Percentiles rank a stretch among this genome's conserved stretches.
Conservation (phyloP, 305 asterid species). For the Fraxinus angustifolia region DNA sequence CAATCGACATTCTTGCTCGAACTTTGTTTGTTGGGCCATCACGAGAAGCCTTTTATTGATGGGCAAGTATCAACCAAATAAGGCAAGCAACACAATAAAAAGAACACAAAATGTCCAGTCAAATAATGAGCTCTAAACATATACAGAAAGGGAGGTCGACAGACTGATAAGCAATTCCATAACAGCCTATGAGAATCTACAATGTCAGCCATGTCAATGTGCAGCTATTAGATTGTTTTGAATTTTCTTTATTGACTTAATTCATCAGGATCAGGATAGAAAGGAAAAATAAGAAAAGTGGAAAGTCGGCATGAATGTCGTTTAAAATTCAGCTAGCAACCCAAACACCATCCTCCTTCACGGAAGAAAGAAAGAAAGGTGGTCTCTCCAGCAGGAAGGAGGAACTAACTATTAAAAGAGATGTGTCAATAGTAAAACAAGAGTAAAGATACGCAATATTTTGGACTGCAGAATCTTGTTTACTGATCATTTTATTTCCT, state of each 20-base stretch:
- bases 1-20: conserved; percentile 93
- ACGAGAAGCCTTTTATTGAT: conserved; percentile 74
- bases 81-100: conserved; percentile 7
- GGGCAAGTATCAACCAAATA: conserved; percentile 16
- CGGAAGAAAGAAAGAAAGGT: neutral
- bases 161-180: neutral
- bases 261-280: conserved; percentile 12
- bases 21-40: conserved; percentile 97
- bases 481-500: neutral
- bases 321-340: neutral
- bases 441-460: neutral
- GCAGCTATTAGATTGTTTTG: neutral
- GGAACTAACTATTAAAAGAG: conserved; percentile 9
- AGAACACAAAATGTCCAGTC: conserved; percentile 15
- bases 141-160: neutral
- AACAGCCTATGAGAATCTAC: neutral
- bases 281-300: neutral
- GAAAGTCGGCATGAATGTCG: neutral
- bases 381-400: neutral
- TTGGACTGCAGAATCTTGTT: conserved; percentile 3
- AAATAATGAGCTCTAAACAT: conserved; percentile 12
- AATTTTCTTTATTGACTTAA: conserved; percentile 3
- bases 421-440: neutral
- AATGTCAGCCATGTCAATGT: neutral
- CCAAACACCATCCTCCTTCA: conserved; percentile 5